Percentiles rank a stretch among this genome's conserved stretches.
phyloP scores from a whole-genome alignment of 306 rosid species.

The Citrullus colocynthis region DNA sequence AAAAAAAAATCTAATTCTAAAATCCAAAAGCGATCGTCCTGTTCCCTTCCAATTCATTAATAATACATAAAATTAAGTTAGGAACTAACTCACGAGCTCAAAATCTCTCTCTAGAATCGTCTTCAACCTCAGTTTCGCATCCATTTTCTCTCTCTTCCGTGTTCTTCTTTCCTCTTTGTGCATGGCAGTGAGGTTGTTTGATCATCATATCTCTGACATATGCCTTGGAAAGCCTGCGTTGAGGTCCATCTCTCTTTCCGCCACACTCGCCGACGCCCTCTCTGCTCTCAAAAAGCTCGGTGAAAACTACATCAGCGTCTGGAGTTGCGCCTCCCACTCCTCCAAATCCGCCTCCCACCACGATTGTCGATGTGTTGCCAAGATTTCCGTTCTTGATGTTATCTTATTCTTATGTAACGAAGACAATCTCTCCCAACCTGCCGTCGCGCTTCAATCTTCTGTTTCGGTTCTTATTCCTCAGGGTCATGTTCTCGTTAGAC shows the following conservation, averaged over 20 bases:
- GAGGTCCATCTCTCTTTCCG: conserved; percentile 29
- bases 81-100: not conserved
- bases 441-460: conserved; percentile 45
- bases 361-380: conserved; percentile 49
- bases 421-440: conserved; percentile 29
- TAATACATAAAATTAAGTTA: not conserved
- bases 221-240: conserved; percentile 85
- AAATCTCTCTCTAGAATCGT: not conserved
- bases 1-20: not conserved
- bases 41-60: not conserved
- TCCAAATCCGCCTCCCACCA: not conserved
- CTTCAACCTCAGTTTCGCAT: not conserved
- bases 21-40: not conserved
- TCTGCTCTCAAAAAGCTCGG: conserved; percentile 30
- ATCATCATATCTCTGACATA: conserved; percentile 51
- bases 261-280: conserved; percentile 57
- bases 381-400: conserved; percentile 52
- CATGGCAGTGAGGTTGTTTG: conserved; percentile 54
- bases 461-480: conserved; percentile 25
- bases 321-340: conserved; percentile 60
- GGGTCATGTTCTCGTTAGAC: conserved; percentile 25
- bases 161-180: conserved; percentile 19
- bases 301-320: conserved; percentile 43
- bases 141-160: not conserved
- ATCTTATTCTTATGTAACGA: conserved; percentile 42